These are phyloP conservation scores for Setaria italica DNA, from an alignment of 202 grass and related monocot genomes.

Conservation along the genomic window DNA sequence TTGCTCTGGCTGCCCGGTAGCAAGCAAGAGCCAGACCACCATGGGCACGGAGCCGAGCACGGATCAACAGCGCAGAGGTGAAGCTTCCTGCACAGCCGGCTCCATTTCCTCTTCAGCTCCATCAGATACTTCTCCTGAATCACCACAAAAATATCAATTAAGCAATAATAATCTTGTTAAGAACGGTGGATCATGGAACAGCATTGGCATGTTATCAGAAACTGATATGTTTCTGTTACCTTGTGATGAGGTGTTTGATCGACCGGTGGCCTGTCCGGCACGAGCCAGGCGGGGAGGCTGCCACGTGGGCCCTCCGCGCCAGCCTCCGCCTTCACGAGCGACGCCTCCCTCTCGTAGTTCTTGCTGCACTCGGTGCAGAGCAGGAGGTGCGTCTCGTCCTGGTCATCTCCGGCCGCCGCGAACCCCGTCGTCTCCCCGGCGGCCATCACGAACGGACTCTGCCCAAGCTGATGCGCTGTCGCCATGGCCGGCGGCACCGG, in stretches of 20 bases:
- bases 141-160: not conserved
- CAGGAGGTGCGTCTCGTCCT: conserved; percentile 54
- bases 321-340: conserved; percentile 48
- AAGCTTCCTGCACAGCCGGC: conserved; percentile 70
- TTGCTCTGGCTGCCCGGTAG: conserved; percentile 43
- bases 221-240: conserved; percentile 34
- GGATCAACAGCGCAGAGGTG: conserved; percentile 52
- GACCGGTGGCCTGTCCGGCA: conserved; percentile 34
- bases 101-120: conserved; percentile 80
- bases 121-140: conserved; percentile 60
- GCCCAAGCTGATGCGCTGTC: conserved; percentile 39
- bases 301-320: conserved; percentile 37
- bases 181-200: not conserved
- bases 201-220: not conserved
- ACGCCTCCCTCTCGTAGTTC: conserved; percentile 84
- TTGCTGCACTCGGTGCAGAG: conserved; percentile 75
- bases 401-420: conserved; percentile 43
- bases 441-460: conserved; percentile 44
- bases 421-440: conserved; percentile 37
- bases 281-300: conserved; percentile 61
- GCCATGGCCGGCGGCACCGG: conserved; percentile 40
- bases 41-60: conserved; percentile 44
- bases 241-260: conserved; percentile 39
- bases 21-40: conserved; percentile 54
- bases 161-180: not conserved